Base-by-base conservation (phyloP, 148 eudicot genomes). In the Polygonum aviculare region DNA sequence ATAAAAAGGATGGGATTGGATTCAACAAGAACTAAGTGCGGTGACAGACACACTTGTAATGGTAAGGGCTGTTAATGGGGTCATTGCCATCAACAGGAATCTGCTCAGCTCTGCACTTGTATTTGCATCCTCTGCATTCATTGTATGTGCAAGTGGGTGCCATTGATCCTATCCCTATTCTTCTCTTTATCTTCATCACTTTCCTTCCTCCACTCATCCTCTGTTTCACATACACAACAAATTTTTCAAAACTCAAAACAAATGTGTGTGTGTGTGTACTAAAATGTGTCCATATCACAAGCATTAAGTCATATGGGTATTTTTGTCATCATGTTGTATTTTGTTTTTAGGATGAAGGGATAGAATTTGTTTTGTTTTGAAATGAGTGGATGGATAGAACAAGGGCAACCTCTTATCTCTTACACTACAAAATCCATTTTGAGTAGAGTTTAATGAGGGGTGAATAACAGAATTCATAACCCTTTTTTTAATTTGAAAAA, bases 41-140 rank as follows among this genome's bases (percentile, higher is more conserved):
- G 81, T 89, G 98, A 62, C 98, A 94, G 2, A 94, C 87, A 79
- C 98, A 94, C 82, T 78, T 94, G 90, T 94, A 94, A 54, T 84
- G 98, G 78, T 90, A 90, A 2, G 98, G 81, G 51, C 98, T 94
- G 74, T 92, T 84, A 35, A 92, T 82, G 1, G 98, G 98, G 80
- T 94, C 98, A 52, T 94, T 94, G 45, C 97, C 95, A 71, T 94
- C 98, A 3, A 94, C 98, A 0, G 98, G 98, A 78, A 94, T 87
- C 79, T 94, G 98, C 83, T 91, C 95, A 44, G 98, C 97, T 76
- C 89, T 90, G 72, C 98, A 94, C 77, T 85, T 88, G 82, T 83
- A 87, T 85, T 80, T 90, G 84, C 98, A 94, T 33, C 95, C 95
- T 81, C 88, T 82, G 88, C 98, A 94, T 79, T 94, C 98, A 31